Evolutionary conservation across 2,329 filamentous ascomycete genomes (phyloP).

Genomic region (Diplocarpon rosae): DNA sequence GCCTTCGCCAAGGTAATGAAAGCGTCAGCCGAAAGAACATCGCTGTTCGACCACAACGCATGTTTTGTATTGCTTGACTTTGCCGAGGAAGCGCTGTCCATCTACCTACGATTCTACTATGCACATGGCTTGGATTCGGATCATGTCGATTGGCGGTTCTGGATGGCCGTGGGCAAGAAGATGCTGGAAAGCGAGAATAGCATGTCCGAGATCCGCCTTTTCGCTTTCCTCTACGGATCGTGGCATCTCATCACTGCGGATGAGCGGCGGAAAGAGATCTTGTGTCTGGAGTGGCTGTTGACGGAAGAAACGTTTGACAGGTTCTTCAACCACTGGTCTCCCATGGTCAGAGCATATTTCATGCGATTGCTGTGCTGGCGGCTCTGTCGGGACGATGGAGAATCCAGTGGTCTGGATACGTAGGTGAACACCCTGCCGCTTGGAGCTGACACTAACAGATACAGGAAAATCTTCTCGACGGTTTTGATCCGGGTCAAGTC

Average conservation of each 20-base stretch:
- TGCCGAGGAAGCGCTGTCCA: constrained; percentile 54
- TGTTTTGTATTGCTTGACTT: constrained; percentile 68
- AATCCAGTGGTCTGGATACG: constrained; percentile 42
- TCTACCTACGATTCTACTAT: constrained; percentile 50
- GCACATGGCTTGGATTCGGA: constrained; percentile 28
- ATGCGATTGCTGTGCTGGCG: constrained; percentile 65
- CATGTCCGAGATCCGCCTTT: constrained; percentile 59
- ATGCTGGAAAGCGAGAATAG: constrained; percentile 64
- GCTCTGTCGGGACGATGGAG: constrained; percentile 48
- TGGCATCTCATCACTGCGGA: constrained; percentile 50
- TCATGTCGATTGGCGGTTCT: constrained; percentile 54
- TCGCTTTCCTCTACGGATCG: constrained; percentile 54
- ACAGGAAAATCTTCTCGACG: constrained; percentile 45
- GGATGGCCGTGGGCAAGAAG: constrained; percentile 53
- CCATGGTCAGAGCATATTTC: constrained; percentile 67
- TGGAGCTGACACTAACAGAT: constrained; percentile 16
- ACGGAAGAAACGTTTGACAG: constrained; percentile 50
- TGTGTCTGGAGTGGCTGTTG: constrained; percentile 54
- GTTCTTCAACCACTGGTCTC: constrained; percentile 66
- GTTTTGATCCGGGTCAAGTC: constrained; percentile 45
- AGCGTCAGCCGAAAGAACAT: constrained; percentile 49
- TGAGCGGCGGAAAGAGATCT: constrained; percentile 43
- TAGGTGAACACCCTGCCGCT: constrained; percentile 30
- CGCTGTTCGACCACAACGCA: constrained; percentile 57
- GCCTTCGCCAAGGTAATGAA: constrained; percentile 52